Evolutionary conservation across 2,329 filamentous ascomycete genomes (phyloP), one percentile per base, ranked within the genome.

Genomic region (Fusarium humuli): DNA sequence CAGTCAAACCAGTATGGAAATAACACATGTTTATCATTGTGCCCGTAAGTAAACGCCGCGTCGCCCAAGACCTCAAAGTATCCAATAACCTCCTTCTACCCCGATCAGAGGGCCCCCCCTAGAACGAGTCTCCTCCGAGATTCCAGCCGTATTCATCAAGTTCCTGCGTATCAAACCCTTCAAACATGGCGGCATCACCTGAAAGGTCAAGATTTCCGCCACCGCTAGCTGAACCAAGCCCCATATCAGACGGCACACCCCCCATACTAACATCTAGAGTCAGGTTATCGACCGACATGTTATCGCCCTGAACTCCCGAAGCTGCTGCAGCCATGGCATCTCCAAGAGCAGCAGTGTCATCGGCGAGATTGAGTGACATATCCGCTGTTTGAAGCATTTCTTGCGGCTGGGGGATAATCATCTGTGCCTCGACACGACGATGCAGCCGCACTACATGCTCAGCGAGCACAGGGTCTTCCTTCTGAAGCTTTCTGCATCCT

Each of bases 351-450:
- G 74, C 69, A 0, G 82, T 77, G 20, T 80, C 81, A 11, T 78
- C 80, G 55, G 79, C 79, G 6, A 84, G 70, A 34, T 77, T 80
- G 8, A 86, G 77, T 14, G 76, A 77, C 54, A 86, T 80, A 40
- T 81, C 82, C 7, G 77, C 76, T 25, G 77, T 77, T 46, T 83
- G 82, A 20, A 86, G 78, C 71, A 86, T 82, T 4, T 78, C 73
- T 55, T 81, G 80, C 6, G 79, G 74, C 56, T 80, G 79, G 23
- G 80, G 79, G 73, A 76, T 79, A 34, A 82, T 81, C 82, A 92
- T 85, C 75, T 91, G 90, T n/a, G 86, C 84, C 78, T 93, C 90
- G 13, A 92, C 89, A 4, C 85, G 83, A 27, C 90, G 83, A 75
- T 91, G 83, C 10, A 92, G 83, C 10, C 90, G 87, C 12, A 91